Evolutionary conservation across 352 stramenopile genomes (phyloP).

Genomic region (Phytophthora crassamura): DNA sequence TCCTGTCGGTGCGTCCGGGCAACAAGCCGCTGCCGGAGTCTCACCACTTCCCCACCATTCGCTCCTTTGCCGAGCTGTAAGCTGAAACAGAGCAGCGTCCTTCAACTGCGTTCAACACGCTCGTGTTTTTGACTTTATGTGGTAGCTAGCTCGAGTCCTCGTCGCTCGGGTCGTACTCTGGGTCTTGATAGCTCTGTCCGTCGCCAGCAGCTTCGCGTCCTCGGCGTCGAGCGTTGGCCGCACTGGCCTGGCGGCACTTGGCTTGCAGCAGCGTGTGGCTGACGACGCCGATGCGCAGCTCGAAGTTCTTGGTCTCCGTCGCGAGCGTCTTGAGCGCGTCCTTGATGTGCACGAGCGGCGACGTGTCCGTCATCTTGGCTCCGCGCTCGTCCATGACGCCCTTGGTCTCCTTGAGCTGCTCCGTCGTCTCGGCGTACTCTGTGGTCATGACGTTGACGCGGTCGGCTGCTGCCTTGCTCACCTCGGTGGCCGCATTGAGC

Average conservation of each 20-base stretch:
- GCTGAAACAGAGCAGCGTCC: neutral
- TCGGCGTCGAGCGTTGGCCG: constrained; percentile 38
- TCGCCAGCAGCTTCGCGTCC: constrained; percentile 42
- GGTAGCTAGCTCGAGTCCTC: constrained; percentile 76
- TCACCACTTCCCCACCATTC: constrained; percentile 63
- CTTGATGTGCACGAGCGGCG: constrained; percentile 87
- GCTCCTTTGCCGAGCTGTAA: constrained; percentile 73
- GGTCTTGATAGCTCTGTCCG: constrained; percentile 62
- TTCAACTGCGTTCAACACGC: constrained; percentile 6
- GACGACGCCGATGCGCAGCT: constrained; percentile 83
- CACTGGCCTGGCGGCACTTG: constrained; percentile 65
- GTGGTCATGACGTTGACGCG: constrained; percentile 82
- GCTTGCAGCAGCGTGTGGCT: constrained; percentile 81
- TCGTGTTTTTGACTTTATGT: constrained; percentile 12
- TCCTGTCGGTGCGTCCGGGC: constrained; percentile 86
- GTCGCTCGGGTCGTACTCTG: constrained; percentile 82
- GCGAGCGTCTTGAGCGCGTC: constrained; percentile 80
- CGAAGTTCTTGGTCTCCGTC: constrained; percentile 83
- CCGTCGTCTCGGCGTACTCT: constrained; percentile 72
- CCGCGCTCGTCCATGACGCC: constrained; percentile 79
- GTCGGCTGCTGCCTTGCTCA: constrained; percentile 70
- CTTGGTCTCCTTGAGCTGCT: constrained; percentile 83
- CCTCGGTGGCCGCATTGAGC: constrained; percentile 60
- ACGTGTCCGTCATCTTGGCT: constrained; percentile 89
- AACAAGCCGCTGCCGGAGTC: constrained; percentile 76